phyloP scores from a whole-genome alignment of 495 filamentous ascomycete genomes.

The Xylaria palmicola region DNA sequence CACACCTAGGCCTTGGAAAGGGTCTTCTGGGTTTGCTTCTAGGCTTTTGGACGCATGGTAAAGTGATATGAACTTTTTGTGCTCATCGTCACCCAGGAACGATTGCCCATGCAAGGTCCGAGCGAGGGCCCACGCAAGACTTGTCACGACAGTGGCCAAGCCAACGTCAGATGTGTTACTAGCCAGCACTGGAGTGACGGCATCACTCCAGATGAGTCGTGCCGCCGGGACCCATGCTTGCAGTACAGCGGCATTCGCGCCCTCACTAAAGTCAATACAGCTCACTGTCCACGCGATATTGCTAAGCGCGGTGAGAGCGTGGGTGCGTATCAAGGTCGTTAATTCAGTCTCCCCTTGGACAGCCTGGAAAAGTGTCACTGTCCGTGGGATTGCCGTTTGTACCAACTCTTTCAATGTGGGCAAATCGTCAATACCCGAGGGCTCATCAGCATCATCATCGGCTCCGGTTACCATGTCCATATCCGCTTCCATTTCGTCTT shows the following conservation, averaged over 20 bases:
- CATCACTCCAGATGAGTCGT: slow-evolving; percentile 51
- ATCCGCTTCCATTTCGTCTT: slow-evolving; percentile 53
- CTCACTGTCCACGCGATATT: slow-evolving; percentile 63
- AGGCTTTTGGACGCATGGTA: slow-evolving; percentile 52
- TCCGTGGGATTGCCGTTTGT: slow-evolving; percentile 46
- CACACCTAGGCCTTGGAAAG: slow-evolving; percentile 52
- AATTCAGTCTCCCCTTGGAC: slow-evolving; percentile 22
- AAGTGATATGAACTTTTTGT: slow-evolving; percentile 59
- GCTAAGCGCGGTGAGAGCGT: slow-evolving; percentile 54
- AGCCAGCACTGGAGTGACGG: slow-evolving; percentile 50
- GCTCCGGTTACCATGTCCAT: slow-evolving; percentile 56
- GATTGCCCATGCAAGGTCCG: slow-evolving; percentile 49
- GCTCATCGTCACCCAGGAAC: slow-evolving; percentile 47
- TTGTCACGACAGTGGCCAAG: slow-evolving; percentile 56
- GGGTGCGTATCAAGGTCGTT: slow-evolving; percentile 38
- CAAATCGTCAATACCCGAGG: slow-evolving; percentile 39
- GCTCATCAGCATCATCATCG: slow-evolving; percentile 38
- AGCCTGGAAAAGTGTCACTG: slow-evolving; percentile 40
- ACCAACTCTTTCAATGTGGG: slow-evolving; percentile 50
- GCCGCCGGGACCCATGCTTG: slow-evolving; percentile 49
- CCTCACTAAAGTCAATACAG: slow-evolving; percentile 45
- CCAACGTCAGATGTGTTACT: slow-evolving; percentile 58
- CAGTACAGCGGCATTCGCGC: slow-evolving; percentile 40
- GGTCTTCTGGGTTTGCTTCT: slow-evolving; percentile 34
- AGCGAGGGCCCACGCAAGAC: slow-evolving; percentile 62